Conservation (phyloP, 192 early-diverging fungal species). For the Obelidium mucronatum region DNA sequence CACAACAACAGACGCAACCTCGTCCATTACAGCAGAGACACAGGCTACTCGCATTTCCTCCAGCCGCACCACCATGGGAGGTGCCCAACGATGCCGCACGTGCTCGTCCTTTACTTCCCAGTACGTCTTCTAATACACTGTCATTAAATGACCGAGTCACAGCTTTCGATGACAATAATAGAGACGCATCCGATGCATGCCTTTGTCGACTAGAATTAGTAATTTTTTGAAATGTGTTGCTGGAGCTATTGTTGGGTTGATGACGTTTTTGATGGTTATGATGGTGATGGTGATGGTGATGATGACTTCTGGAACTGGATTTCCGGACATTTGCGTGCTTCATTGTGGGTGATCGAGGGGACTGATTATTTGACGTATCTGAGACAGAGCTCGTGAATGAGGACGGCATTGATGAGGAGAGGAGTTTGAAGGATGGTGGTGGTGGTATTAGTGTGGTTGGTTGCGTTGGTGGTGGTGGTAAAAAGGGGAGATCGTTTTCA, state of each 20-base stretch:
- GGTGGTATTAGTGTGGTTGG: too few relatives aligned
- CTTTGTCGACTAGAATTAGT: conserved; percentile 11
- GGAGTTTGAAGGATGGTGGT: background rate
- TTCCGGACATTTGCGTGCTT: background rate
- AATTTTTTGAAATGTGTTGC: too few relatives aligned
- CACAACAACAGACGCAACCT: conserved; percentile 33
- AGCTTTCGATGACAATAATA: conserved; percentile 1
- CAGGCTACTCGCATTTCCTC: background rate
- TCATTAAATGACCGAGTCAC: too few relatives aligned
- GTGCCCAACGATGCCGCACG: conserved; percentile 14
- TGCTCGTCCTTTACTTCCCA: background rate
- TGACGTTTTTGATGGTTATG: conserved; percentile 1
- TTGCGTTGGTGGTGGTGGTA: too few relatives aligned
- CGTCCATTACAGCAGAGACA: conserved; percentile 31
- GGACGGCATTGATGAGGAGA: background rate
- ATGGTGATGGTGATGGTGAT: conserved; percentile 14
- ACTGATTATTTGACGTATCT: background rate
- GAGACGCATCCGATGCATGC: conserved; percentile 24
- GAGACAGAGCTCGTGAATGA: background rate
- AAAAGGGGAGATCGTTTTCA: too few relatives aligned
- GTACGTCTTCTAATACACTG: background rate
- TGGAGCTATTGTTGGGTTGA: too few relatives aligned
- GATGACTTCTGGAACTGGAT: background rate
- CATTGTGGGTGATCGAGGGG: background rate
- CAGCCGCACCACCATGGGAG: background rate